Evolutionary conservation across 306 rosid species (phyloP), one percentile per base, ranked within the genome.

Genomic region (Quercus cerris): DNA sequence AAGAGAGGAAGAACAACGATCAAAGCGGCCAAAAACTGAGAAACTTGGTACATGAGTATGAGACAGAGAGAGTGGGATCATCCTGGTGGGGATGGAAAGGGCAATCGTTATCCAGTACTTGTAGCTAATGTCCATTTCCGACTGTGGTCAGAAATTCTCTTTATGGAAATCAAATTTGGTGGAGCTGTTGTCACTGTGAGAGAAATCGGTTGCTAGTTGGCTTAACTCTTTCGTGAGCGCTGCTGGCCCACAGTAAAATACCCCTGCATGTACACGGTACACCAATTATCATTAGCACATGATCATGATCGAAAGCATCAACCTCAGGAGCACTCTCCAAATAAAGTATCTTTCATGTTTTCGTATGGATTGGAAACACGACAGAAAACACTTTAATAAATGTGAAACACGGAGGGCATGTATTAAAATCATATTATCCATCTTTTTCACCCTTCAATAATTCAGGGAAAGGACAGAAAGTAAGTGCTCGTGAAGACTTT

Each of bases 191-290:
- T 41, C 12, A 41, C 46, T 41, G 85, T 72, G 93, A 67, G 91
- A 85, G 71, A 87, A 89, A 73, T 91, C 91, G 15, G 73, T 77
- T 58, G 89, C 81, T 77, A 89, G 83, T 25, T 82, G 84, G 31
- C 83, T 75, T 63, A 91, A 92, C 66, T 84, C 80, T 61, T 79
- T 25, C 2, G 83, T 62, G 4, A 83, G 85, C 1, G 87, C 70
- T 0, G 84, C 88, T 70, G 54, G 73, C 20, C 95, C 95, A 69
- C 95, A 87, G 73, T 87, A 91, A 79, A 91, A 91, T 51, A 91
- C 95, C 59, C 95, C 95, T 91, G 86, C 86, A 81, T 27, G 75
- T 11, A 51, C 2, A 49, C 17, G 70, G 74, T 15, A 31, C 25
- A 7, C 5, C 38, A 10, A 68, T 1, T 18, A 18, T 18, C 25